A percentile compares a stretch with the other conserved stretches of the same genome.
phyloP scores from a whole-genome alignment of 75 land plant genomes.

The Azolla pinnata region DNA sequence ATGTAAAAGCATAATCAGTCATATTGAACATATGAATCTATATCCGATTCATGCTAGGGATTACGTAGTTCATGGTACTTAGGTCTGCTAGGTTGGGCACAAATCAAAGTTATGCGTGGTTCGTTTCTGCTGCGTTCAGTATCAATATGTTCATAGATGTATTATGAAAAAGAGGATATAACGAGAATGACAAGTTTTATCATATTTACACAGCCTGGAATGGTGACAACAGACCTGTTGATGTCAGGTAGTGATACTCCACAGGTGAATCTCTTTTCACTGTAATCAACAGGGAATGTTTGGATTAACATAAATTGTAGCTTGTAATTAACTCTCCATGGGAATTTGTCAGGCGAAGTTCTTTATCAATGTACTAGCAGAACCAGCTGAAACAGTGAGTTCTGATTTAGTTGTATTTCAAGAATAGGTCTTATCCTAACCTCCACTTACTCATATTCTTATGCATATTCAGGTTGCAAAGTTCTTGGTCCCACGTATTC shows the following conservation, averaged over 20 bases:
- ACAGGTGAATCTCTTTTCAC: slow-evolving; percentile 39
- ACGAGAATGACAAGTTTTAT: background rate
- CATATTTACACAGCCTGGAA: slow-evolving; percentile 80
- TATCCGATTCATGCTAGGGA: too few species aligned
- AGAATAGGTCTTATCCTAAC: background rate
- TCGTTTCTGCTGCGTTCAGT: too few species aligned
- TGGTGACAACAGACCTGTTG: slow-evolving; percentile 98
- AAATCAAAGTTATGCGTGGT: too few species aligned
- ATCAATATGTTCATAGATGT: too few species aligned
- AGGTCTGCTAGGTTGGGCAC: too few species aligned
- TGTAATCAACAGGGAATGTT: background rate
- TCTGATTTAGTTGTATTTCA: background rate
- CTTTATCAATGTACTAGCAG: slow-evolving; percentile 91
- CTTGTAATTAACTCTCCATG: background rate
- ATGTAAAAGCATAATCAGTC: too few species aligned
- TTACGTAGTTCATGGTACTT: too few species aligned
- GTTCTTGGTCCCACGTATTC: slow-evolving; percentile 73
- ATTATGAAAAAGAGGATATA: too few species aligned
- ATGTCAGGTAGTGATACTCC: slow-evolving; percentile 93
- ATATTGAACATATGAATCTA: too few species aligned
- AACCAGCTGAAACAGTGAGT: slow-evolving; percentile 85
- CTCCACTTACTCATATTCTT: background rate
- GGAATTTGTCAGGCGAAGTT: slow-evolving; percentile 91
- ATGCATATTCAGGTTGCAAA: slow-evolving; percentile 62
- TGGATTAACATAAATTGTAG: background rate